Evolutionary conservation across 371 early-diverging fungal species (phyloP).

Genomic region (Apophysomyces elegans): DNA sequence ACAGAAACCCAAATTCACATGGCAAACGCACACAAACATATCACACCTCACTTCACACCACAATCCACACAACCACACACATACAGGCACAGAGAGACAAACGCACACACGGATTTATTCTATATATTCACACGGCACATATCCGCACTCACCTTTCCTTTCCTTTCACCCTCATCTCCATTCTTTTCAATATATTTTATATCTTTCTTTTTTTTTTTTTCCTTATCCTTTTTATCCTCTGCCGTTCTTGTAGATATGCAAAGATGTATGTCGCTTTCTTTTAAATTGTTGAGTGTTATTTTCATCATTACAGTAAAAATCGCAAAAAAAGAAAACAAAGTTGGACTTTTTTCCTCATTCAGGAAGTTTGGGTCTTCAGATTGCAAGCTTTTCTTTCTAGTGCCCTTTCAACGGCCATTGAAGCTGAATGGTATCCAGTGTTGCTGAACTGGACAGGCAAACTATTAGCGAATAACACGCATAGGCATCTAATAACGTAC

Average conservation of each 20-base stretch:
- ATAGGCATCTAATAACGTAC: too few relatives aligned
- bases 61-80: constrained; percentile 1
- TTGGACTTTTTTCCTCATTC: background rate
- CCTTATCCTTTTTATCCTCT: background rate
- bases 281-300: constrained; percentile 11
- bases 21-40: background rate
- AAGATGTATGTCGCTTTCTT: constrained; percentile 7
- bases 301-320: background rate
- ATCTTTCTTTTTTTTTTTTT: background rate
- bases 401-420: background rate
- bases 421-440: background rate
- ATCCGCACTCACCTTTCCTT: constrained; percentile 1
- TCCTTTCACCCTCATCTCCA: constrained; percentile 4
- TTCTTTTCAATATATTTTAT: constrained; percentile 1
- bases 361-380: too few relatives aligned
- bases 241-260: constrained; percentile 12
- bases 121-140: background rate
- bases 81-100: background rate
- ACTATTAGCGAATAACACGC: too few relatives aligned
- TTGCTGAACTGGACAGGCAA: too few relatives aligned
- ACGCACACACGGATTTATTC: background rate
- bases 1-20: background rate
- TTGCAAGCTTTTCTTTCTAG: background rate
- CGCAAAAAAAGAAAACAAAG: background rate
- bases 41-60: background rate